Evolutionary conservation across 306 rosid species (phyloP).

Genomic region (Malus fusca): DNA sequence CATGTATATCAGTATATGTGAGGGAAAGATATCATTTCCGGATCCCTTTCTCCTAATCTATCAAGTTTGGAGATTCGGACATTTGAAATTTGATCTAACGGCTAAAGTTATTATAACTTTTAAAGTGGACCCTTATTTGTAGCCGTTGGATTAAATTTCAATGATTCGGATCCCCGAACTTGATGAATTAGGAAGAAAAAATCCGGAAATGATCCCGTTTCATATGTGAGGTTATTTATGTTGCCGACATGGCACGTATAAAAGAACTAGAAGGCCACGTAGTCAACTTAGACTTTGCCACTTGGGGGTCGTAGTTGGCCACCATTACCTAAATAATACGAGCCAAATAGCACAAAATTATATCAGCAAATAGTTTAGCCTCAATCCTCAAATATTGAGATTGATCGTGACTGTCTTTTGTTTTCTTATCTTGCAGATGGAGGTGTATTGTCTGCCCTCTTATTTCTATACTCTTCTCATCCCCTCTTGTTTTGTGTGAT

Average conservation of each 20-base stretch:
- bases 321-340: neutral
- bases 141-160: too few relatives aligned
- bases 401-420: slow-evolving; percentile 5
- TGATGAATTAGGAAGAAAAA: fast-evolving
- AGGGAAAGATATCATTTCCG: fast-evolving
- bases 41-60: too few relatives aligned
- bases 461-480: too few relatives aligned
- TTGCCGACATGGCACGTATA: slow-evolving; percentile 65
- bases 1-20: neutral
- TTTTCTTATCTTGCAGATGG: slow-evolving; percentile 33
- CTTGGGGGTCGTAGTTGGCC: slow-evolving; percentile 36
- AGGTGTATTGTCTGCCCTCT: too few relatives aligned
- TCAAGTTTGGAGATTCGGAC: fast-evolving
- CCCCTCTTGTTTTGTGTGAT: too few relatives aligned
- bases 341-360: neutral
- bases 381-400: neutral
- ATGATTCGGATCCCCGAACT: fast-evolving
- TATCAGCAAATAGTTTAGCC: neutral
- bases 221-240: slow-evolving; percentile 14
- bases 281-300: slow-evolving; percentile 9
- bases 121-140: neutral
- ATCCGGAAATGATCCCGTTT: fast-evolving
- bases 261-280: neutral
- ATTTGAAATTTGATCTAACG: neutral
- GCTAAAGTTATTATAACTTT: too few relatives aligned